Percentiles rank a stretch among this genome's conserved stretches.
Conservation (phyloP, 306 rosid genomes). For the Vachellia collinsii region DNA sequence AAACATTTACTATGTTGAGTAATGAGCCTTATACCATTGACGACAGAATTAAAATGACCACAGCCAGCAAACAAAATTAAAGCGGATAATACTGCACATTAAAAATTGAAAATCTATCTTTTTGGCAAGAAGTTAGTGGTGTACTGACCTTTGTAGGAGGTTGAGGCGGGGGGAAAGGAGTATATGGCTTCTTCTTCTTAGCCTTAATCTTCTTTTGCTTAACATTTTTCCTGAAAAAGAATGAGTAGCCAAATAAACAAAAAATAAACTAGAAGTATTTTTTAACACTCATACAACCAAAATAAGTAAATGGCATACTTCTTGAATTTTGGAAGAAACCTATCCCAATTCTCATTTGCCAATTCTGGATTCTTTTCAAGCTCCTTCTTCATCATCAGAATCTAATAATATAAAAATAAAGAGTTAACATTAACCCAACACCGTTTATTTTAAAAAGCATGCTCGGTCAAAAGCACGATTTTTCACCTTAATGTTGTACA, state of each 20-base stretch:
- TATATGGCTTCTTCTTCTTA: conserved; percentile 77
- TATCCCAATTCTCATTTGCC: conserved; percentile 86
- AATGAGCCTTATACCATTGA: not conserved
- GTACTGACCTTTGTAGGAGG: conserved; percentile 81
- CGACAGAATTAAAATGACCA: not conserved
- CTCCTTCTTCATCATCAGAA: conserved; percentile 91
- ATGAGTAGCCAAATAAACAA: conserved; percentile 5
- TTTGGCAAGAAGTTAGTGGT: conserved; percentile 10
- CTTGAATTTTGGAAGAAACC: conserved; percentile 93
- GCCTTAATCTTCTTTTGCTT: conserved; percentile 71
- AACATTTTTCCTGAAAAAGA: conserved; percentile 75
- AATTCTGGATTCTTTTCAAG: conserved; percentile 94
- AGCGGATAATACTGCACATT: not conserved
- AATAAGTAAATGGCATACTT: conserved; percentile 54
- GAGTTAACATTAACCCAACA: conserved; percentile 18
- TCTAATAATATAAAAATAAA: conserved; percentile 41
- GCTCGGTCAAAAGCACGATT: conserved; percentile 17
- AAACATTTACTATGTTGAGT: not conserved
- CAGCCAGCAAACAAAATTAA: not conserved
- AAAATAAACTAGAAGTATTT: conserved; percentile 20
- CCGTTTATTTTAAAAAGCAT: not conserved
- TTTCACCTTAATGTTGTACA: conserved; percentile 85
- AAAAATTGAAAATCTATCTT: conserved; percentile 19
- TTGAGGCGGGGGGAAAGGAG: conserved; percentile 95
- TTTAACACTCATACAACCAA: conserved; percentile 22